phyloP scores from a whole-genome alignment of 208 protist genomes.

The Borovskyia barvae region DNA sequence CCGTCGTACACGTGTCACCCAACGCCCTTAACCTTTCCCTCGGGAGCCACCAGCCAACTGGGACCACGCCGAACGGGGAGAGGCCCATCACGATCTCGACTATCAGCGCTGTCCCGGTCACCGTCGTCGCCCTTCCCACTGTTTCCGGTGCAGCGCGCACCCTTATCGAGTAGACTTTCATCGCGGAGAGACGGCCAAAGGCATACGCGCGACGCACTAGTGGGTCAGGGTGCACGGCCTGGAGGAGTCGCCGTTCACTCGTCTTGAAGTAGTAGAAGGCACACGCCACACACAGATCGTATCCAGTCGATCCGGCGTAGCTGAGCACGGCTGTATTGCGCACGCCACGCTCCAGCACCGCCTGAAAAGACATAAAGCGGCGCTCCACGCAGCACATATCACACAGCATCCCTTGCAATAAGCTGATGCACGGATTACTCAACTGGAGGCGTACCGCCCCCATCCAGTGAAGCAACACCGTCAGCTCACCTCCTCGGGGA shows the following conservation, averaged over 20 bases:
- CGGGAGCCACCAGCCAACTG: constrained; percentile 33
- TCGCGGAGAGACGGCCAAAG: constrained; percentile 12
- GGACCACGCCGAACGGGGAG: constrained; percentile 25
- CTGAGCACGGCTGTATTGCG: constrained; percentile 14
- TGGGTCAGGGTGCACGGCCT: constrained; percentile 20
- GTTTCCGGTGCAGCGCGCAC: constrained; percentile 12
- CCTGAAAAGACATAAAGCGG: constrained; percentile 20
- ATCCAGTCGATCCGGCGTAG: constrained; percentile 18
- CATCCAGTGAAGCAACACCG: constrained; percentile 16
- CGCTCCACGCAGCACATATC: constrained; percentile 24
- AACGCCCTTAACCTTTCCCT: constrained; percentile 12
- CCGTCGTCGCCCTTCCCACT: not conserved
- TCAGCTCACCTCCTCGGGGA: constrained; percentile 16
- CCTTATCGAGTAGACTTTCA: constrained; percentile 17
- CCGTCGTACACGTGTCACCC: constrained; percentile 4
- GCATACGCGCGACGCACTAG: constrained; percentile 20
- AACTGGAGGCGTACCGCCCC: constrained; percentile 27
- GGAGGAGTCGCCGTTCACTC: constrained; percentile 24
- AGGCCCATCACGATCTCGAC: constrained; percentile 22
- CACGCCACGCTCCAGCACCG: constrained; percentile 25
- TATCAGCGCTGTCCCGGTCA: constrained; percentile 1
- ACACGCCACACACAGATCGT: constrained; percentile 49
- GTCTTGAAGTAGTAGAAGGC: constrained; percentile 36
- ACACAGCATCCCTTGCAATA: constrained; percentile 5
- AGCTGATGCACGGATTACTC: constrained; percentile 20